Conservation (phyloP, 202 grass and related monocot species). For the Setaria viridis region DNA sequence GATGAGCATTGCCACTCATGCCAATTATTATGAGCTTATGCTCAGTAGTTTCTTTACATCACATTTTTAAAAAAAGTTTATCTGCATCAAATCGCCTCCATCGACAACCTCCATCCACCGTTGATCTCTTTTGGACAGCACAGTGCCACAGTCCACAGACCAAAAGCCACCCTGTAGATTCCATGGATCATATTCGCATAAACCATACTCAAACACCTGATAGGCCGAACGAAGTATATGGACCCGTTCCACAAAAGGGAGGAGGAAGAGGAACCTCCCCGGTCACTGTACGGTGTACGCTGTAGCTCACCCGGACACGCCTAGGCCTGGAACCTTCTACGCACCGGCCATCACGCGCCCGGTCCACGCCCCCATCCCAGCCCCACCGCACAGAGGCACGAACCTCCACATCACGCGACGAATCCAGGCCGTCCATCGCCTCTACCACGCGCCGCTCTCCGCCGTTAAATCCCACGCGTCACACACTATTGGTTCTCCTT, state of each 20-base stretch:
- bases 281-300: background rate
- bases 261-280: background rate
- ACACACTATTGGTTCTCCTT: constrained; percentile 6
- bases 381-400: constrained; percentile 25
- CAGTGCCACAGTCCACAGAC: too few species aligned
- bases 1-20: too few species aligned
- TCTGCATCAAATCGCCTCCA: too few species aligned
- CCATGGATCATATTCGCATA: constrained; percentile 21
- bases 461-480: constrained; percentile 46
- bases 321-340: constrained; percentile 45
- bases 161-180: background rate
- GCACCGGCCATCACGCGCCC: background rate
- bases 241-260: background rate
- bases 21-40: too few species aligned
- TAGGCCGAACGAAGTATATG: background rate
- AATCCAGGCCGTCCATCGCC: constrained; percentile 44
- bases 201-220: background rate
- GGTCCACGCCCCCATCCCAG: background rate
- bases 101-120: background rate
- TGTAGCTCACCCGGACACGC: background rate
- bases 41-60: too few species aligned
- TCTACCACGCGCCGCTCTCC: background rate
- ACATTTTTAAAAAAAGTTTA: too few species aligned
- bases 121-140: background rate
- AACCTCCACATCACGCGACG: constrained; percentile 14